Base-by-base conservation (phyloP, 2,329 filamentous ascomycete species). In the Aspergillus novoparasiticus region DNA sequence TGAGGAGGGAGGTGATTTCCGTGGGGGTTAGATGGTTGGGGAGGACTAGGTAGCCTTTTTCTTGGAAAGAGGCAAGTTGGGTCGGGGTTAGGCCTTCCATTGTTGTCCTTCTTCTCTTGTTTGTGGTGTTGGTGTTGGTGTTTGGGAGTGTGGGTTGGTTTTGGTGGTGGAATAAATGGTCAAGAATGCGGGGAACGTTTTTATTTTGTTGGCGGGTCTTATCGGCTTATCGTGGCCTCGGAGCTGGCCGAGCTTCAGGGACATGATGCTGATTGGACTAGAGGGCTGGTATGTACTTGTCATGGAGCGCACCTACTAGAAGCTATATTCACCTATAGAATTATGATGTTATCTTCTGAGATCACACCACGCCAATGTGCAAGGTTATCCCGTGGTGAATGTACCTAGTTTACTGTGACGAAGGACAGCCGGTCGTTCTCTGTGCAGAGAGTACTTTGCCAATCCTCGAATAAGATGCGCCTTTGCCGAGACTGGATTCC, bases 41-140 rank as follows among this genome's bases (percentile, higher is more conserved):
- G 71, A 99, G 86, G 72, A 98, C 86, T 64, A 98, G 89, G 81
- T 96, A 98, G 80, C 95, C 95, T 81, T 98, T 92, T 57, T 86
- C 83, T 70, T 90, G 78, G 83, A 96, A 98, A 72, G 85, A 83
- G 56, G 85, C 76, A 54, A 95, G 81, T 75, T 97, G 93, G 36
- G 86, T 83, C 50, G 87, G 78, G 19, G 89, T 90, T 62, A 97
- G 90, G 59, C 64, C 64, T 23, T 63, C 12, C 66, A 66, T 67
- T 55, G 62, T 60, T 48, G 41, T n/a, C 32, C 12, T 50, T 16
- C 11, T 34, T 23, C 5, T 61, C n/a, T 46, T 48, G 32, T 34
- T 34, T 11, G 10, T 34, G 32, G 39, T 41, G 36, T n/a, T 41
- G 12, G 14, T 36, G 34, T 36, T 36, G 34, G 14, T 36, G 34